Evolutionary conservation across 176 grass and related monocot genomes (phyloP), one percentile per base, ranked within the genome.

Genomic region (Hyparrhenia diplandra): DNA sequence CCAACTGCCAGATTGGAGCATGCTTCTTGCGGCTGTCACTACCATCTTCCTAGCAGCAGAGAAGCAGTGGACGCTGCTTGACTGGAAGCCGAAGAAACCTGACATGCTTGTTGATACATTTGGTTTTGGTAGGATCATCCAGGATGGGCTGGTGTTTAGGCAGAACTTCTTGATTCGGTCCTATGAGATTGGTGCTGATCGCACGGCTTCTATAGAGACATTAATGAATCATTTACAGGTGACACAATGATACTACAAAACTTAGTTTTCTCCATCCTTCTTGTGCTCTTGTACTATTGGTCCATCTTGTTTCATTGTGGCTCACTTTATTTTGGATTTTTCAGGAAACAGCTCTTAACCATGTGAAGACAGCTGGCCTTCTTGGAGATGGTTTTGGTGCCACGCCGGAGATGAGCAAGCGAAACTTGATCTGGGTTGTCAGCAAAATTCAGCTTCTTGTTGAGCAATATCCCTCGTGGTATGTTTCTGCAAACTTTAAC

Each of bases 191-290:
- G 97, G 97, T 10, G 97, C 93, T 17, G 97, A 99, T 90, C 84
- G 91, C 42, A 99, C 97, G 43, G 97, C 97, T 76, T 96, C 97
- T 73, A 87, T 99, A 71, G 97, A 96, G 61, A 96, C 97, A 25
- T 84, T 99, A 91, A 99, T 99, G 97, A 99, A 99, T 67, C 93
- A 99, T 90, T 83, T 99, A 82, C 97, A 99, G 93, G 97, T 99
- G 58, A 83, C 54, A 57, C 61, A 77, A 35, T 83, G 23, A 25
- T 25, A 52, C 64, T 35, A 23, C 25, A 39, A 39, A 29, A 28
- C 35, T 46, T 43, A 58, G 27, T 77, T 85, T 66, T n/a, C n/a
- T n/a, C n/a, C 2, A 78, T 25, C 74, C n/a, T 20, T 37, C 24
- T 40, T 41, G 46, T 36, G 49, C 9, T 31, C 0, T 31, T 51